Evolutionary conservation across 768 basidiomycete species (phyloP).

Genomic region (Lentinus brumalis): DNA sequence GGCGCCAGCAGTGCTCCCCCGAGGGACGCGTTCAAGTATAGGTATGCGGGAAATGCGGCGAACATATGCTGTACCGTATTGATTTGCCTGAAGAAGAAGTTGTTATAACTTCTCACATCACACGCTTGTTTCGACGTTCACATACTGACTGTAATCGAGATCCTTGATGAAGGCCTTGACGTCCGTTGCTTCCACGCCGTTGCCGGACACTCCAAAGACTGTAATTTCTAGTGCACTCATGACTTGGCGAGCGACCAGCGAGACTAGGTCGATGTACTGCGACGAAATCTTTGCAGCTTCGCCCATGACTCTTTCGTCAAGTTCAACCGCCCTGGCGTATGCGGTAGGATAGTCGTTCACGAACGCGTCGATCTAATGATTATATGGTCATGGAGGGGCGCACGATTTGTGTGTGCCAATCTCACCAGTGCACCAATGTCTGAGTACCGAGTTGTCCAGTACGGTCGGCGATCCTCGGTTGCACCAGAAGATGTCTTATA

Average conservation of each 20-base stretch:
- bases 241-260: slow-evolving; percentile 30
- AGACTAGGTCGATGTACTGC: slow-evolving; percentile 27
- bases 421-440: neutral
- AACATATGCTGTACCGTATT: slow-evolving; percentile 37
- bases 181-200: slow-evolving; percentile 24
- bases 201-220: slow-evolving; percentile 15
- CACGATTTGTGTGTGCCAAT: too few species aligned
- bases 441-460: slow-evolving; percentile 13
- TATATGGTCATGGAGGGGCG: neutral
- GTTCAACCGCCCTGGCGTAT: slow-evolving; percentile 13
- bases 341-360: slow-evolving; percentile 24
- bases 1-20: slow-evolving; percentile 30
- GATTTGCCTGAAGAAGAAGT: slow-evolving; percentile 20
- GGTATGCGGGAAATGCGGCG: slow-evolving; percentile 31
- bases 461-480: slow-evolving; percentile 19
- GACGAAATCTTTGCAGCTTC: slow-evolving; percentile 24
- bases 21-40: slow-evolving; percentile 34
- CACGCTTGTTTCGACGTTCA: neutral
- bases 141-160: neutral
- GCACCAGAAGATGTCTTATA: slow-evolving; percentile 18
- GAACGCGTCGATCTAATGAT: slow-evolving; percentile 23
- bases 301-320: slow-evolving; percentile 27
- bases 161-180: slow-evolving; percentile 25
- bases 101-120: neutral
- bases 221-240: slow-evolving; percentile 32